Conservation (phyloP, 2,329 filamentous ascomycete genomes). For the Claviceps purpurea region DNA sequence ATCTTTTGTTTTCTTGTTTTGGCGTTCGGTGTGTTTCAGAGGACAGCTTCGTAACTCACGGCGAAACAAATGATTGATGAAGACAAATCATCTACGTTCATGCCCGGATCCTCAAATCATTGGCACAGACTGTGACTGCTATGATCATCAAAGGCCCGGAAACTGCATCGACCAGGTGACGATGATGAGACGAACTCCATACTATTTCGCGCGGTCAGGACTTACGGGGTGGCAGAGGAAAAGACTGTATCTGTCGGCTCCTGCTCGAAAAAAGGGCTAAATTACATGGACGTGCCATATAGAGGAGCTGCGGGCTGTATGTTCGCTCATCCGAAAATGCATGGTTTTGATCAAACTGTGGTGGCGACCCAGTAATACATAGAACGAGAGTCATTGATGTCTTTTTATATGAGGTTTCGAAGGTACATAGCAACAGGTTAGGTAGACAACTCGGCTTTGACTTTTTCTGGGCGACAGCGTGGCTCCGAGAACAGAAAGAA, state of each 20-base stretch:
- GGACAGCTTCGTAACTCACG: neutral
- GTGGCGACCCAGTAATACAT: too few relatives aligned
- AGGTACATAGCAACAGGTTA: too few relatives aligned
- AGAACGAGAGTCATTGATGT: too few relatives aligned
- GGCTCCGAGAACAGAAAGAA: too few relatives aligned
- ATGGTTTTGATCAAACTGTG: too few relatives aligned
- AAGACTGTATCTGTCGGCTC: neutral
- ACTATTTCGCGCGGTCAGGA: neutral
- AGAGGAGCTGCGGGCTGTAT: neutral
- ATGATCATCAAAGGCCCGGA: neutral
- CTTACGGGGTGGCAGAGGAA: neutral
- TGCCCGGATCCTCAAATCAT: neutral
- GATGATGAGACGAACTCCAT: neutral
- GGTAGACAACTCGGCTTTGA: too few relatives aligned
- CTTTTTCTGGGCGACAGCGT: too few relatives aligned
- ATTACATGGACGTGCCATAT: neutral
- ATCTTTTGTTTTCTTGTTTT: neutral
- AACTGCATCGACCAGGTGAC: neutral
- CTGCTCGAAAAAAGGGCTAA: neutral
- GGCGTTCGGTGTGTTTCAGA: neutral
- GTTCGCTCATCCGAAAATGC: neutral
- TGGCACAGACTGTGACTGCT: neutral
- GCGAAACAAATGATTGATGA: neutral
- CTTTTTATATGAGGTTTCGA: too few relatives aligned
- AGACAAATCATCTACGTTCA: neutral